These are phyloP conservation scores for Malus hybrid DNA, from an alignment of 331 rosid genomes.

Conservation along the genomic window DNA sequence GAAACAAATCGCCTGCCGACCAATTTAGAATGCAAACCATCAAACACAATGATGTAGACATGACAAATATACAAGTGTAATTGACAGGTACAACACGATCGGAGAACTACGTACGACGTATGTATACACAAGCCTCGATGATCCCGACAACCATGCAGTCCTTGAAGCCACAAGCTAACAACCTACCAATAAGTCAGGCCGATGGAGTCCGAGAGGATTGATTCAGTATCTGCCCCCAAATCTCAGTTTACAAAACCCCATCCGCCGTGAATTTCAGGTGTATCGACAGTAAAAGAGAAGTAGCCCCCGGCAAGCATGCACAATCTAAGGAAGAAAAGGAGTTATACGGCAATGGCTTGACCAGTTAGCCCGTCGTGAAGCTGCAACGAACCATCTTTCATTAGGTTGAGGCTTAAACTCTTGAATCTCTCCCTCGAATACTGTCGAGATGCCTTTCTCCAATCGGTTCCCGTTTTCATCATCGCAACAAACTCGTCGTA, in stretches of 20 bases:
- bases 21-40: background rate
- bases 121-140: slow-evolving; percentile 5
- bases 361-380: slow-evolving; percentile 86
- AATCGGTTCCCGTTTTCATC: slow-evolving; percentile 99
- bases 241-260: background rate
- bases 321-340: slow-evolving; percentile 13
- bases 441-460: slow-evolving; percentile 99
- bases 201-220: background rate
- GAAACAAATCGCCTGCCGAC: background rate
- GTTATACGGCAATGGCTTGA: slow-evolving; percentile 70
- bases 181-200: slow-evolving; percentile 1
- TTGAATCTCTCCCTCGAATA: slow-evolving; percentile 98
- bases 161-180: background rate
- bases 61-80: slow-evolving; percentile 11
- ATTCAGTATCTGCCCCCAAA: background rate
- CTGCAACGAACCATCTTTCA: slow-evolving; percentile 96
- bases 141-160: background rate
- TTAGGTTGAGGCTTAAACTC: slow-evolving; percentile 85
- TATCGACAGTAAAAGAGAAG: slow-evolving; percentile 11
- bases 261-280: slow-evolving; percentile 16
- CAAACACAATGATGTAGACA: slow-evolving; percentile 9
- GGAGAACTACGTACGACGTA: background rate
- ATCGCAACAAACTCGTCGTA: slow-evolving; percentile 80
- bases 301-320: slow-evolving; percentile 19
- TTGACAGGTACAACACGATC: background rate